Evolutionary conservation across 192 early-diverging fungal species (phyloP), one percentile per base, ranked within the genome.

Genomic region (Gaertneriomyces semiglobifer): DNA sequence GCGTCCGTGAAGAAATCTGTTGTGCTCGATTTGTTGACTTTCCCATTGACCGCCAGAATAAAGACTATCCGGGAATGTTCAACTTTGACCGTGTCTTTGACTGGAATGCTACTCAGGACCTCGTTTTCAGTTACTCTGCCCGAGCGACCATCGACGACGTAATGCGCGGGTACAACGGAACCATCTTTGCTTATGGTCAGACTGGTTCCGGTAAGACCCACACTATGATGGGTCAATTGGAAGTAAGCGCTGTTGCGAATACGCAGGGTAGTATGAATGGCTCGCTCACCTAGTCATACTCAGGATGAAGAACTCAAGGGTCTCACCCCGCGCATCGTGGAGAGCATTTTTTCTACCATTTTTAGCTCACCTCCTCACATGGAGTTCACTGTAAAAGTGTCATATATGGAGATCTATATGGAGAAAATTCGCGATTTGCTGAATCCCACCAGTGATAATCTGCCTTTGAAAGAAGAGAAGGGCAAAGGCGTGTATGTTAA

Each of bases 351-450:
- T 68, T 82, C 81, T 16, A 90, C 89, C 54, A 99, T 99, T 71
- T 78, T 90, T 78, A 88, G 86, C 18, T 90, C 95, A 9, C 95
- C 98, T 53, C 79, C 89, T 5, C 94, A 90, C 45, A 83, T 98
- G 68, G 96, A 98, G 79, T 99, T 97, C 78, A 98, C 95, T 16
- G 96, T 99, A 66, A 92, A 95, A 70, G 91, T 94, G 4, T 96
- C 94, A n/a, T 99, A 90, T 79, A 98, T 99, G 95, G 98, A 99
- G 86, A 97, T 99, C 68, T 99, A 99, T 81, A 99, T 98, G 96
- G 98, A 99, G 69, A 92, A 90, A 73, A 93, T 99, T 64, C 85
- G 95, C 62, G 98, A 99, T 85, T 74, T 99, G 70, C 81, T 99
- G 44, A 91, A 93, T 74, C 90, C 90, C 39, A 68, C 78, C 14